Evolutionary conservation across 2,329 filamentous ascomycete genomes (phyloP), one percentile per base, ranked within the genome.

Genomic region (Verticillium longisporum): DNA sequence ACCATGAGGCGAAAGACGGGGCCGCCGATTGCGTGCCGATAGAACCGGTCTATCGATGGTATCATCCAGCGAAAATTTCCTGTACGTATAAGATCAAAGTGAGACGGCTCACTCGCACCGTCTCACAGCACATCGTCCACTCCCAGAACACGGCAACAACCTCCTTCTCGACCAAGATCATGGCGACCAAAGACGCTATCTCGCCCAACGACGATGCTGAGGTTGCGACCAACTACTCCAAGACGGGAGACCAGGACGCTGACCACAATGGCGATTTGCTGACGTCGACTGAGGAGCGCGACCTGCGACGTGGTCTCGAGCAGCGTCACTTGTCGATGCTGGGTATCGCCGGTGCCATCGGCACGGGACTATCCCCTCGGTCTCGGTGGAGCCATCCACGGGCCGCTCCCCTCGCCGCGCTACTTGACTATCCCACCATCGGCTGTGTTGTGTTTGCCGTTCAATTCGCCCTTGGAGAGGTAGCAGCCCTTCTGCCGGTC

Each of bases 291-390:
- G 85, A 88, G 70, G 74, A 78, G 60, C 77, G 77, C 60, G 74
- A 77, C 63, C 75, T 84, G 60, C 75, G 75, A 67, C 78, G 79
- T 62, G 77, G 77, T 21, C 76, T 85, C 60, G 77, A 78, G 66
- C 79, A 81, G 65, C 79, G 83, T 59, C 84, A 86, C 70, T 75
- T 87, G 63, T 83, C 84, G 65, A 86, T 86, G 83, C 78, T 86
- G 63, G 84, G 82, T 66, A 85, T 87, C 61, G 83, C 83, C 58
- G 84, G 84, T 59, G 81, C 83, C 62, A 86, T 86, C 62, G 83
- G 84, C 65, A 85, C 84, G 56, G 83, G 84, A 60, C 78, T 86
- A 57, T 86, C n/a, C 86, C 69, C 81, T 86, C 41, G 82, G 83
- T n/a, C 80, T 84, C 37, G 83, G 84, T 65, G 71, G 74, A 61